Percentiles rank a stretch among this genome's conserved stretches.
phyloP scores from a whole-genome alignment of 352 stramenopile genomes.

The Phytopythium helicoides region DNA sequence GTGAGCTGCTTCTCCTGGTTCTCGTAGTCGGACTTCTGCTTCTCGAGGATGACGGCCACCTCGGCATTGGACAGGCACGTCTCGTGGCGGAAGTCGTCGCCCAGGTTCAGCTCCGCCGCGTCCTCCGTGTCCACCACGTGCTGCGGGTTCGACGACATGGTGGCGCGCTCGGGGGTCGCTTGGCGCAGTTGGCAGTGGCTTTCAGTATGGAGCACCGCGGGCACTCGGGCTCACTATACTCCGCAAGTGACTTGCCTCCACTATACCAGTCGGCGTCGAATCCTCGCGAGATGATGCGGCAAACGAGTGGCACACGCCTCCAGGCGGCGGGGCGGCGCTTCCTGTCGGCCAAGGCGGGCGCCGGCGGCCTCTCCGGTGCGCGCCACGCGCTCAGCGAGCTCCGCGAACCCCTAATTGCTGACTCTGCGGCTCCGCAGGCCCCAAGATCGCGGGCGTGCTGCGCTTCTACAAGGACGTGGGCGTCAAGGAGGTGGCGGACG shows the following conservation, averaged over 20 bases:
- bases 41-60: slow-evolving; percentile 88
- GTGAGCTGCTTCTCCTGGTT: slow-evolving; percentile 90
- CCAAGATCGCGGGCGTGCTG: slow-evolving; percentile 74
- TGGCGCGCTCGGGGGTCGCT: too few relatives aligned
- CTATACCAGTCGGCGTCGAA: slow-evolving; percentile 7
- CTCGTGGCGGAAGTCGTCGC: slow-evolving; percentile 87
- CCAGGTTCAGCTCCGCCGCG: slow-evolving; percentile 86
- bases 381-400: neutral
- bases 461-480: slow-evolving; percentile 85
- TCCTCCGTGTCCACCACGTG: slow-evolving; percentile 90
- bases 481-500: slow-evolving; percentile 52
- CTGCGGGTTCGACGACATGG: slow-evolving; percentile 81
- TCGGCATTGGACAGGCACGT: slow-evolving; percentile 89
- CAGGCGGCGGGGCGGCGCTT: slow-evolving; percentile 20
- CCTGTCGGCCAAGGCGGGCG: slow-evolving; percentile 48
- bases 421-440: slow-evolving; percentile 22
- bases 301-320: slow-evolving; percentile 21
- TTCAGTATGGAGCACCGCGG: neutral
- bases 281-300: slow-evolving; percentile 19
- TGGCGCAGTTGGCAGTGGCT: too few relatives aligned
- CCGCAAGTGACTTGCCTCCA: too few relatives aligned
- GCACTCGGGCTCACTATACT: slow-evolving; percentile 5
- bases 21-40: slow-evolving; percentile 90
- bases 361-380: slow-evolving; percentile 37
- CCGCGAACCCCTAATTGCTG: too few relatives aligned